Evolutionary conservation across 768 basidiomycete species (phyloP), one percentile per base, ranked within the genome.

Genomic region (Hygrophoropsis aurantiaca): DNA sequence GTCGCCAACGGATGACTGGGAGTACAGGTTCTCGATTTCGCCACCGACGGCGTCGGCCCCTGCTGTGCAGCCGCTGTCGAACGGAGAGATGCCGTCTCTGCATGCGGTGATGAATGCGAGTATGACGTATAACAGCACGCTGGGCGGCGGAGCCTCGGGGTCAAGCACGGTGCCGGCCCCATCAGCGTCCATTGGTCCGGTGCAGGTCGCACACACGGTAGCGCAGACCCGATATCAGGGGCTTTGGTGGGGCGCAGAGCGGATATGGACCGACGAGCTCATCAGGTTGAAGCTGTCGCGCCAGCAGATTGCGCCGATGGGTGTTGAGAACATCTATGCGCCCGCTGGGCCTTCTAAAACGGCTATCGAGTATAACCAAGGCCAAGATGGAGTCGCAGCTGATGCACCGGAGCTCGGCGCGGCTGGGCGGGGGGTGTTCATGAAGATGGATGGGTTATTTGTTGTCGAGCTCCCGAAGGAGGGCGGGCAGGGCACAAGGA

Each of bases 181-280:
- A 20, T 42, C 44, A 0, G 57, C 44, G 10, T 27, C 21, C 35
- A 40, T 25, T 13, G 36, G 8, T 16, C 36, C 36, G 6, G 18
- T 66, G 18, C 24, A 53, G 34, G 58, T 55, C 25, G 42, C 52
- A 7, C 69, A 74, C 40, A 61, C 58, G 1, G 59, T 74, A 24
- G 68, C 66, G 0, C 85, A 87, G 57, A 75, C 67, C 40, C 72
- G 81, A 34, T 90, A 81, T 59, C 87, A 91, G 58, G 89, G 89
- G 2, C 59, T 94, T 7, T 95, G 90, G 90, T 89, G 87, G 85
- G 93, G 93, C 7, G 81, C 84, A 1, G 92, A 94, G 58, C 78
- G 89, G 24, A 88, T 94, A 44, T 95, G 92, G 91, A 71, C 77
- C 4, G 88, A 87, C 49, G 92, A 95, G 52, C 77, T 94, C 46